These are phyloP conservation scores for Adansonia gregorii DNA, from an alignment of 441 rosid species.

Conservation along the genomic window DNA sequence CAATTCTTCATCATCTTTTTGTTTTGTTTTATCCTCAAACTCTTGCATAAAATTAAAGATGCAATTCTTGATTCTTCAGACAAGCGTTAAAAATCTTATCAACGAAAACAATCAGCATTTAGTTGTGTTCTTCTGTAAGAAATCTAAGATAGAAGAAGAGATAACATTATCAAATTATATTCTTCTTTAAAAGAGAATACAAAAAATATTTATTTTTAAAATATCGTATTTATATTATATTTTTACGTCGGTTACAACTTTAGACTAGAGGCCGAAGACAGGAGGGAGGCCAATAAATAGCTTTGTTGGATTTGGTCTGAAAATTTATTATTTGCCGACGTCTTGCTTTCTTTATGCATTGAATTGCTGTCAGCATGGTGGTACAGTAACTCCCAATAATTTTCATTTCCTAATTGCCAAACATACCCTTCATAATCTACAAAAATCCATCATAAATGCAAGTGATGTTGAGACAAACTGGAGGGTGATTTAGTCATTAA, in stretches of 20 bases:
- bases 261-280: too few species aligned
- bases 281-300: background rate
- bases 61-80: background rate
- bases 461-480: background rate
- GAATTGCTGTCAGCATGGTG: background rate
- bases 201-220: too few species aligned
- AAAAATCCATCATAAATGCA: background rate
- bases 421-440: background rate
- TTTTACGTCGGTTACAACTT: too few species aligned
- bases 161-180: too few species aligned
- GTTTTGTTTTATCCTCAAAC: background rate
- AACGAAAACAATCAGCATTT: background rate
- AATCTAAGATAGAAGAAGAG: too few species aligned
- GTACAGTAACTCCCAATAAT: background rate
- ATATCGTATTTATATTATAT: too few species aligned
- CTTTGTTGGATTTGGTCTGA: background rate
- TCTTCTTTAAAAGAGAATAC: background rate
- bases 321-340: conserved; percentile 8
- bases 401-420: background rate
- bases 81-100: background rate
- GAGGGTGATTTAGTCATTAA: conserved; percentile 5
- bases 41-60: background rate
- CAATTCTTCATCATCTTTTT: background rate
- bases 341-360: background rate
- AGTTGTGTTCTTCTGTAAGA: background rate